phyloP scores from a whole-genome alignment of 768 basidiomycete genomes.

The Plicaturopsis crispa region DNA sequence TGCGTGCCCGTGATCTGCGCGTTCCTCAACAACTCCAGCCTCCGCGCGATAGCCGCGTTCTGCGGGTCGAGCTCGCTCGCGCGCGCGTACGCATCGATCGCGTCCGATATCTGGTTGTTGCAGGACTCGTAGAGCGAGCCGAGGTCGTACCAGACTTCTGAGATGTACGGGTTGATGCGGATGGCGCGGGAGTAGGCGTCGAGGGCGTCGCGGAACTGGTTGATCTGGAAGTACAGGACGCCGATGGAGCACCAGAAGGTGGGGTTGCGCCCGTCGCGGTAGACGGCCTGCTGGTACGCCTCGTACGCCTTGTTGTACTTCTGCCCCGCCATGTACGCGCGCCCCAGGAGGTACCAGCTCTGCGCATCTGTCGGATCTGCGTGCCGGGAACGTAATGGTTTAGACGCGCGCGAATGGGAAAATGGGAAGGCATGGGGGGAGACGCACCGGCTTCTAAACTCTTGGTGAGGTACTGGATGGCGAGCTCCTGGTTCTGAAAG shows the following conservation, averaged over 20 bases:
- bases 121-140: slow-evolving; percentile 96
- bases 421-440: neutral
- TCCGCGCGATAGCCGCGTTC: slow-evolving; percentile 76
- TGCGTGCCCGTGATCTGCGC: slow-evolving; percentile 58
- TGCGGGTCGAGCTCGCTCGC: slow-evolving; percentile 89
- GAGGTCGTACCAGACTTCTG: slow-evolving; percentile 78
- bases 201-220: slow-evolving; percentile 97
- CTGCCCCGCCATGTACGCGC: slow-evolving; percentile 97
- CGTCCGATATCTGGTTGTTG: slow-evolving; percentile 98
- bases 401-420: slow-evolving; percentile 2
- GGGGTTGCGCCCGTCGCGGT: slow-evolving; percentile 96
- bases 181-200: slow-evolving; percentile 99
- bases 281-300: slow-evolving; percentile 98
- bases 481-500: slow-evolving; percentile 94
- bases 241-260: slow-evolving; percentile 99
- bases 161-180: slow-evolving; percentile 97
- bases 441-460: slow-evolving; percentile 86
- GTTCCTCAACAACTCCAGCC: slow-evolving; percentile 70
- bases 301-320: slow-evolving; percentile 99
- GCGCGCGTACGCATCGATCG: slow-evolving; percentile 95
- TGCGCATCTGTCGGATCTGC: slow-evolving; percentile 92
- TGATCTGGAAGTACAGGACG: slow-evolving; percentile 98
- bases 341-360: slow-evolving; percentile 97
- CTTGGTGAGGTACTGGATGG: slow-evolving; percentile 90
- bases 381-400: too few relatives aligned